Evolutionary conservation across 805 yeast genomes (phyloP).

Genomic region (Teunomyces lycoperdinae): DNA sequence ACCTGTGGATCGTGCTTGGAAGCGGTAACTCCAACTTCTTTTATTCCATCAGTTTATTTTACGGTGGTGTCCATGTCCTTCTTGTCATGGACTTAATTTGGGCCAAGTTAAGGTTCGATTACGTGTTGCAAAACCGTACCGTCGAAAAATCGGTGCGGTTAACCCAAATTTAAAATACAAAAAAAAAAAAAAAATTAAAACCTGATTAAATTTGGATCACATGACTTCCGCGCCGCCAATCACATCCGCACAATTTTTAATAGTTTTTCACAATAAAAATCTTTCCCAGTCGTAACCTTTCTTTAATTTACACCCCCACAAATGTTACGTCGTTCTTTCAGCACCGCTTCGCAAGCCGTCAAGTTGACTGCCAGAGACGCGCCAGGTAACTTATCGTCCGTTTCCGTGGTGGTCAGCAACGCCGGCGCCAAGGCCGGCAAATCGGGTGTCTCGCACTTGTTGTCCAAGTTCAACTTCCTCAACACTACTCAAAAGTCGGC

Average conservation of each 20-base stretch:
- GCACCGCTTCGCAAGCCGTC: slow-evolving; percentile 40
- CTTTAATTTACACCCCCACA: neutral
- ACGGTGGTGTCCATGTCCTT: slow-evolving; percentile 66
- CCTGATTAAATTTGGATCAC: neutral
- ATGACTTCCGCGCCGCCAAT: slow-evolving; percentile 9
- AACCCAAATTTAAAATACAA: slow-evolving; percentile 40
- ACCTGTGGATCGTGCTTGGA: slow-evolving; percentile 90
- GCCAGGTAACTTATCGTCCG: slow-evolving; percentile 64
- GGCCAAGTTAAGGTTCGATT: slow-evolving; percentile 72
- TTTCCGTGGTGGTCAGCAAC: slow-evolving; percentile 73
- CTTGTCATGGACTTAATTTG: slow-evolving; percentile 76
- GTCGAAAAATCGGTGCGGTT: slow-evolving; percentile 45
- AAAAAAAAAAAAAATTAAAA: slow-evolving; percentile 22
- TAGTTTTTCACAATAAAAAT: slow-evolving; percentile 4
- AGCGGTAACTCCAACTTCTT: slow-evolving; percentile 96
- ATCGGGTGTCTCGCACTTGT: slow-evolving; percentile 83
- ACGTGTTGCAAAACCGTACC: slow-evolving; percentile 32
- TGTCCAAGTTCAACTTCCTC: slow-evolving; percentile 80
- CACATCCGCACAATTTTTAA: slow-evolving; percentile 8
- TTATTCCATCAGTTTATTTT: slow-evolving; percentile 86
- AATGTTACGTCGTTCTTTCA: slow-evolving; percentile 34
- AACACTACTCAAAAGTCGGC: slow-evolving; percentile 83
- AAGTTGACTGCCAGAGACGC: slow-evolving; percentile 56
- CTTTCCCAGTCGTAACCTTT: neutral
- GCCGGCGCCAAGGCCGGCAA: slow-evolving; percentile 77